Conservation (phyloP, 176 grass and related monocot species). For the Alopecurus myosuroides region DNA sequence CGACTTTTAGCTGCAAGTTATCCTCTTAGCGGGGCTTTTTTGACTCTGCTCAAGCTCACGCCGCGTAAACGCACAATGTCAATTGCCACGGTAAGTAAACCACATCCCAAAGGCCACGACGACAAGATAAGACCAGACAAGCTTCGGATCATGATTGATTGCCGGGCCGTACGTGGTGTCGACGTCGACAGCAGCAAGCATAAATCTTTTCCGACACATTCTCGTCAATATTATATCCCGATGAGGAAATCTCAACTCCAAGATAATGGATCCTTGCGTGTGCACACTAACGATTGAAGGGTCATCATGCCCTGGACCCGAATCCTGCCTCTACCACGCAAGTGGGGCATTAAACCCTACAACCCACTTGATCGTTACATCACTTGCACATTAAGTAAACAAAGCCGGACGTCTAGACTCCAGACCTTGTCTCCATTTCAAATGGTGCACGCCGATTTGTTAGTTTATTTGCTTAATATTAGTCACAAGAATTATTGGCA, state of each 20-base stretch:
- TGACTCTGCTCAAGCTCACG: too few species aligned
- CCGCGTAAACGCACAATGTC: too few species aligned
- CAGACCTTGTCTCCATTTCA: neutral
- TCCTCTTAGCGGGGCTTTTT: too few species aligned
- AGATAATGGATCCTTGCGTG: neutral
- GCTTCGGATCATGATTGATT: too few species aligned
- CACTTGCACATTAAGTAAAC: neutral
- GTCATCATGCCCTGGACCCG: neutral
- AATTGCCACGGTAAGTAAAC: too few species aligned
- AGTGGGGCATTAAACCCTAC: neutral
- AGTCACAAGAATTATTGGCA: neutral
- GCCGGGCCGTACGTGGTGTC: too few species aligned
- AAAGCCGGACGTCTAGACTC: neutral
- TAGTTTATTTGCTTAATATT: neutral
- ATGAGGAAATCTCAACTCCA: neutral
- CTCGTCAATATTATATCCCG: too few species aligned
- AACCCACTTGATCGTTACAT: neutral
- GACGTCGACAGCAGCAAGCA: neutral
- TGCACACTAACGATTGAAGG: neutral
- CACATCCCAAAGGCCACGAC: too few species aligned
- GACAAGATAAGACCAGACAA: too few species aligned
- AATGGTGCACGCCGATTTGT: too few species aligned
- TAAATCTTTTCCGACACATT: neutral
- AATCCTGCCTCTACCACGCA: too few species aligned
- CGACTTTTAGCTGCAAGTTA: too few species aligned